These are phyloP conservation scores for Penicillium griseofulvum DNA, from an alignment of 2,329 filamentous ascomycete species.

Conservation along the genomic window DNA sequence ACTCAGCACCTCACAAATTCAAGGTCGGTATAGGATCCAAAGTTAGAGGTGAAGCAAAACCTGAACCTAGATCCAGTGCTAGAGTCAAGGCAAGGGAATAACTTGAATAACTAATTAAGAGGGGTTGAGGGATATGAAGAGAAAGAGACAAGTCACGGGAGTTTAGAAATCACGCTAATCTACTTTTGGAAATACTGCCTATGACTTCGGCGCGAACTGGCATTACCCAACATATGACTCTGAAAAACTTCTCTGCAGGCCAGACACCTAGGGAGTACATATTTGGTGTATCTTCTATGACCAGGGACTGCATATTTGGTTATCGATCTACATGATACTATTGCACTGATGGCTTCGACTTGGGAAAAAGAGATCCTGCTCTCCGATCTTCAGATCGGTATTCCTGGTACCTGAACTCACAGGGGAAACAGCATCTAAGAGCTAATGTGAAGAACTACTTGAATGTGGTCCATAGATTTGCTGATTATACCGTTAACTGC, in stretches of 20 bases:
- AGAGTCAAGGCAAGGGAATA: constrained; percentile 5
- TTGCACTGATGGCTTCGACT: neutral
- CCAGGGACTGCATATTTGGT: neutral
- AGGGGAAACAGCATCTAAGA: neutral
- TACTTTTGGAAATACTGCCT: constrained; percentile 14
- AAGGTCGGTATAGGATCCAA: neutral
- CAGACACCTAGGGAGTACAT: neutral
- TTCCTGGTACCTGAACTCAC: neutral
- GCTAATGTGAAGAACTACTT: neutral
- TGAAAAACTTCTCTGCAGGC: neutral
- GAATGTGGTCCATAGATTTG: neutral
- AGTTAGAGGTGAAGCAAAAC: neutral
- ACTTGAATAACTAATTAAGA: constrained; percentile 14
- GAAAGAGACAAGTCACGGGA: constrained; percentile 30
- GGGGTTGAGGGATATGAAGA: constrained; percentile 26
- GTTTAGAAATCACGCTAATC: constrained; percentile 23
- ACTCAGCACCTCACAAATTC: constrained; percentile 10
- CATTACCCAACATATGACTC: neutral
- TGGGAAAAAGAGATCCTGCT: neutral
- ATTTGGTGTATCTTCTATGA: neutral
- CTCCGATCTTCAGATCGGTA: neutral
- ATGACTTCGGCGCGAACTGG: neutral
- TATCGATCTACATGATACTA: neutral
- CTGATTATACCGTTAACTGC: neutral
- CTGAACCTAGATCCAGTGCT: constrained; percentile 4